These are phyloP conservation scores for Fusarium brevicatenulatum DNA, from an alignment of 2,329 filamentous ascomycete species.

Conservation along the genomic window DNA sequence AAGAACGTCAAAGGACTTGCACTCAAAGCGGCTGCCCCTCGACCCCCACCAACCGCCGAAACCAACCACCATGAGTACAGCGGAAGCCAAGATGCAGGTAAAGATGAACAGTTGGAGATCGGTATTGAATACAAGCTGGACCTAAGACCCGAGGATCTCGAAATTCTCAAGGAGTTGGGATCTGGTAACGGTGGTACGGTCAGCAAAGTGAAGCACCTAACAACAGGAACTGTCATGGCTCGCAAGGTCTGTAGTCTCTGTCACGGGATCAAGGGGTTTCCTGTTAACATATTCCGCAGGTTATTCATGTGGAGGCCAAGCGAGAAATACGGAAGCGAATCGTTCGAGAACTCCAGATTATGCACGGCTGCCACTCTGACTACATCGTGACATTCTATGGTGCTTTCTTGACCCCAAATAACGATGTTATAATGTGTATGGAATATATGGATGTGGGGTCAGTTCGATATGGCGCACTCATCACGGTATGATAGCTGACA, in stretches of 20 bases:
- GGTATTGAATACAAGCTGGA: slow-evolving; percentile 97
- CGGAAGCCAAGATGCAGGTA: slow-evolving; percentile 67
- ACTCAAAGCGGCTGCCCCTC: slow-evolving; percentile 80
- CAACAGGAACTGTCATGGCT: slow-evolving; percentile 96
- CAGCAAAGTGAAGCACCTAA: slow-evolving; percentile 95
- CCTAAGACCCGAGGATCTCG: slow-evolving; percentile 88
- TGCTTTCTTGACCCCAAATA: slow-evolving; percentile 94
- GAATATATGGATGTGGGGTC: slow-evolving; percentile 99
- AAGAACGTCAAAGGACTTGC: slow-evolving; percentile 98
- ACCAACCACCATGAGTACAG: slow-evolving; percentile 71
- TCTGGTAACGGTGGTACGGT: slow-evolving; percentile 97
- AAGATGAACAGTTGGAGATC: slow-evolving; percentile 81
- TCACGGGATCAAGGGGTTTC: neutral
- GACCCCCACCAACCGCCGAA: slow-evolving; percentile 76
- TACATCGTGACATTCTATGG: slow-evolving; percentile 99
- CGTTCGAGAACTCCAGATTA: slow-evolving; percentile 95
- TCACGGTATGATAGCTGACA: slow-evolving; percentile 9
- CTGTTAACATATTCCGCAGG: slow-evolving; percentile 60
- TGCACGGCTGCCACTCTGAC: slow-evolving; percentile 96
- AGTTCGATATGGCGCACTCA: slow-evolving; percentile 48
- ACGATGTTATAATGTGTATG: slow-evolving; percentile 99
- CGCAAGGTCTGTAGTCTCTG: slow-evolving; percentile 75
- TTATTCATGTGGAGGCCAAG: slow-evolving; percentile 98
- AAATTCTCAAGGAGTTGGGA: slow-evolving; percentile 93
- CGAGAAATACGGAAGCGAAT: slow-evolving; percentile 97